A percentile compares a stretch with the other conserved stretches of the same genome.
These are phyloP conservation scores for Epichloe gansuensis DNA, from an alignment of 2,329 filamentous ascomycete species.

Conservation along the genomic window DNA sequence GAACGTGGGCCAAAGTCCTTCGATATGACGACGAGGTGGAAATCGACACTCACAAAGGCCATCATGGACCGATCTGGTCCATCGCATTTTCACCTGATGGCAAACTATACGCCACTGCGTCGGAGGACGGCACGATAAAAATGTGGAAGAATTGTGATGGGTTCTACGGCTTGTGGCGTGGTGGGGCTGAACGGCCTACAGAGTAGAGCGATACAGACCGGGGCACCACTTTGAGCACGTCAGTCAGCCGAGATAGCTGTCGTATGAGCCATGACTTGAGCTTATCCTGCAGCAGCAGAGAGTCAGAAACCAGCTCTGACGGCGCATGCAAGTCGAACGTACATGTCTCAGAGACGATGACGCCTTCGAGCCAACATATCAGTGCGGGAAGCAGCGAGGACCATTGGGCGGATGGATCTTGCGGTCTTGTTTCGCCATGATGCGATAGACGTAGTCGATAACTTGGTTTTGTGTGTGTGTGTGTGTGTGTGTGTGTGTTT, in stretches of 20 bases:
- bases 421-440: background rate
- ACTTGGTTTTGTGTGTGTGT: background rate
- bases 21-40: constrained; percentile 75
- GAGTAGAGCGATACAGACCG: constrained; percentile 23
- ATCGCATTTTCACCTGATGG: constrained; percentile 90
- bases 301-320: constrained; percentile 5
- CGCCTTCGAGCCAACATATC: background rate
- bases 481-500: too few relatives aligned
- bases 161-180: constrained; percentile 51
- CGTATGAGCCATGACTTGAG: constrained; percentile 7
- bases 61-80: constrained; percentile 96
- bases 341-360: background rate
- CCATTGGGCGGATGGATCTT: background rate
- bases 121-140: constrained; percentile 96
- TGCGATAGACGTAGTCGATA: background rate
- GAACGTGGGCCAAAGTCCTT: constrained; percentile 95
- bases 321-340: background rate
- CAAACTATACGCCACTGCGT: constrained; percentile 90
- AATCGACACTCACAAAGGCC: constrained; percentile 87
- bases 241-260: constrained; percentile 3
- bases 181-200: constrained; percentile 27
- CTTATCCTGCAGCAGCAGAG: constrained; percentile 8
- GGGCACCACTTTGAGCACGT: constrained; percentile 5
- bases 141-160: constrained; percentile 65
- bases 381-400: constrained; percentile 3